These are phyloP conservation scores for Pleurotus djamor DNA, from an alignment of 768 basidiomycete species.

Conservation along the genomic window DNA sequence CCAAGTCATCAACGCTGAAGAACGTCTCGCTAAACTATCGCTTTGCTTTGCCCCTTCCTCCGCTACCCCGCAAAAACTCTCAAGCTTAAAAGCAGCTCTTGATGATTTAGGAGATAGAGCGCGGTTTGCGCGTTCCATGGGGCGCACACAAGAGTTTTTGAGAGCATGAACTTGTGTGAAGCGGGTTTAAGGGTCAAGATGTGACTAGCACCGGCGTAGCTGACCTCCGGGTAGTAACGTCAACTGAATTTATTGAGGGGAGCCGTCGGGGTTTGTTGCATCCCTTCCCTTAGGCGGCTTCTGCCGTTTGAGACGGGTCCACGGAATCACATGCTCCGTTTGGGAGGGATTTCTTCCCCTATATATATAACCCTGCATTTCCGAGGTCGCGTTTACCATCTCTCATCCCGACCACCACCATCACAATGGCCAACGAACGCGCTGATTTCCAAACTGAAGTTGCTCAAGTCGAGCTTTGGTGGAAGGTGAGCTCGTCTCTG, in stretches of 20 bases:
- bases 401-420: constrained; percentile 10
- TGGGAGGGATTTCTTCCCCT: constrained; percentile 15
- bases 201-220: background rate
- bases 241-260: constrained; percentile 16
- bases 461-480: constrained; percentile 85
- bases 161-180: background rate
- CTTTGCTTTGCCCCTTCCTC: no score
- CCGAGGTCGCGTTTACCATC: constrained; percentile 16
- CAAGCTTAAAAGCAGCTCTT: constrained; percentile 34
- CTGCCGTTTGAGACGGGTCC: background rate
- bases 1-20: constrained; percentile 63
- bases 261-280: constrained; percentile 26
- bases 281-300: background rate
- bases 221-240: background rate
- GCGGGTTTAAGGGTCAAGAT: background rate
- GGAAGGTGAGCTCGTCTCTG: constrained; percentile 60
- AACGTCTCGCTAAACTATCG: no score
- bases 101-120: constrained; percentile 89
- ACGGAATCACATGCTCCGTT: constrained; percentile 46
- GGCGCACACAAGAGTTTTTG: background rate
- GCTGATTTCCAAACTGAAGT: constrained; percentile 79
- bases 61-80: no score
- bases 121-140: constrained; percentile 30
- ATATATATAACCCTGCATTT: constrained; percentile 16
- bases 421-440: constrained; percentile 63